Conservation (phyloP, 2,329 filamentous ascomycete genomes). For the Stagonosporopsis tanaceti region DNA sequence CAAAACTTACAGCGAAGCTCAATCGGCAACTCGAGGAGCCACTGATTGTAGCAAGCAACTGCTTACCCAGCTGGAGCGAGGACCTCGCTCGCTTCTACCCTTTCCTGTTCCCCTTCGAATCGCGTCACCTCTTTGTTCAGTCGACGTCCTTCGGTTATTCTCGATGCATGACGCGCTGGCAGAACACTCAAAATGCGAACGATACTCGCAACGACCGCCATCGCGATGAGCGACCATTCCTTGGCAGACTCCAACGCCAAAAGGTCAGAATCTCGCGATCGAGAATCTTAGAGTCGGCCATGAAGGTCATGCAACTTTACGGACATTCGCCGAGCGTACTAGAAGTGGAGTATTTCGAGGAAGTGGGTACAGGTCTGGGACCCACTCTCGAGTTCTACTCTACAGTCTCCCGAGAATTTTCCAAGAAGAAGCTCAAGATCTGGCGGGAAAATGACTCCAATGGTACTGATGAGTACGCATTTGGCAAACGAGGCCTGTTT, state of each 20-base stretch:
- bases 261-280: slow-evolving; percentile 96
- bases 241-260: slow-evolving; percentile 90
- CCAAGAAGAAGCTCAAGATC: slow-evolving; percentile 94
- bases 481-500: slow-evolving; percentile 84
- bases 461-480: slow-evolving; percentile 80
- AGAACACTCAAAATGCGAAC: slow-evolving; percentile 83
- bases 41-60: slow-evolving; percentile 95
- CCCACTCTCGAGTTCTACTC: slow-evolving; percentile 98
- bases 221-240: slow-evolving; percentile 87
- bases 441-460: slow-evolving; percentile 90
- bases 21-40: slow-evolving; percentile 97
- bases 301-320: slow-evolving; percentile 99
- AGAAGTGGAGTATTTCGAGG: slow-evolving; percentile 98
- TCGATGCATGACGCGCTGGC: slow-evolving; percentile 96
- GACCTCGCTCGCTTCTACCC: slow-evolving; percentile 92
- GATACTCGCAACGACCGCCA: slow-evolving; percentile 82
- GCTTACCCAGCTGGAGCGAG: slow-evolving; percentile 93
- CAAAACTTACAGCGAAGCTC: slow-evolving; percentile 95
- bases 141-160: slow-evolving; percentile 99
- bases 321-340: slow-evolving; percentile 95
- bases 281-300: slow-evolving; percentile 94
- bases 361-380: slow-evolving; percentile 94
- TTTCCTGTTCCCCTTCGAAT: slow-evolving; percentile 98
- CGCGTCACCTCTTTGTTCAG: slow-evolving; percentile 93
- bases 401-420: slow-evolving; percentile 95